These are phyloP conservation scores for Thymus quinquecostatus DNA, from an alignment of 257 asterid species.

Conservation along the genomic window DNA sequence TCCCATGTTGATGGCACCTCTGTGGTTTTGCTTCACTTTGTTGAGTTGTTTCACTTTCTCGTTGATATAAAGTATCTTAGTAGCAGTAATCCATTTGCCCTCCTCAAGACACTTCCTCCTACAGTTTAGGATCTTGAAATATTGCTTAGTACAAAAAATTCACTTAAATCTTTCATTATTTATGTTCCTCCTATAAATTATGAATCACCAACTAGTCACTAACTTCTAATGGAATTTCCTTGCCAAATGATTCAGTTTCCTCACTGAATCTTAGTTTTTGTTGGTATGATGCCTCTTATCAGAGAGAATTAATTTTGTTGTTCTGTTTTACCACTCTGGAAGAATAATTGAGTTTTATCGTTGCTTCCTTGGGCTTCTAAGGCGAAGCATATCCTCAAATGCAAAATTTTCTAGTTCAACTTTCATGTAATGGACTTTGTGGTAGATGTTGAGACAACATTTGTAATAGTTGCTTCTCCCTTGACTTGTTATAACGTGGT, in stretches of 20 bases:
- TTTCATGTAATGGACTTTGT: conserved; percentile 10
- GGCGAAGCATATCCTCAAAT: not conserved
- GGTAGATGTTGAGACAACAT: conserved; percentile 16
- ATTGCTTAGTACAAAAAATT: not conserved
- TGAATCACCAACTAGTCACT: conserved; percentile 14
- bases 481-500: conserved; percentile 20
- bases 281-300: conserved; percentile 5
- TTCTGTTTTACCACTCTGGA: not conserved
- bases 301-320: not conserved
- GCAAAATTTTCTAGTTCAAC: not conserved
- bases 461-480: conserved; percentile 15
- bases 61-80: too few species aligned
- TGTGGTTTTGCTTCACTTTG: conserved; percentile 21
- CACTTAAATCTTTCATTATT: not conserved
- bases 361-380: conserved; percentile 14
- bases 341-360: not conserved
- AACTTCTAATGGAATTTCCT: conserved; percentile 3
- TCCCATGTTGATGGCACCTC: conserved; percentile 24
- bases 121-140: too few species aligned
- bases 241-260: conserved; percentile 7
- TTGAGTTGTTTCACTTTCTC: conserved; percentile 5
- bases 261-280: not conserved
- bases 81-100: too few species aligned
- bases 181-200: conserved; percentile 1
- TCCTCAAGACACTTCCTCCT: too few species aligned